phyloP scores from a whole-genome alignment of 2,329 filamentous ascomycete species.

The Colletotrichum cuscutae region DNA sequence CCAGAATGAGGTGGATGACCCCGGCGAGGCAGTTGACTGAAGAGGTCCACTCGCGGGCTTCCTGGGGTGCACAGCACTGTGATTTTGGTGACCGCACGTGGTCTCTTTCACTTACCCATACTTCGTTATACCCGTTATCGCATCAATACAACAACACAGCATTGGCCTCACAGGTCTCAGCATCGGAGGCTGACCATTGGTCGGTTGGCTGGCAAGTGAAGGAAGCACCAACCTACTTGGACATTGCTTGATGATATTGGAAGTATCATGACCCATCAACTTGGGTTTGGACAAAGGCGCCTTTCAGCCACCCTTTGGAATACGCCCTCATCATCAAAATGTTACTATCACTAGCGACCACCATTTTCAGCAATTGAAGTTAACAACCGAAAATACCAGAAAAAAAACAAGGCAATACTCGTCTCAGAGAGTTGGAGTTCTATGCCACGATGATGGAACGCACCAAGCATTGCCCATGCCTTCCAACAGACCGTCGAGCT shows the following conservation, averaged over 20 bases:
- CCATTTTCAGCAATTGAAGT: not conserved
- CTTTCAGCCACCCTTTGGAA: not conserved
- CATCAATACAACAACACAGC: not conserved
- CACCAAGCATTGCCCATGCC: not conserved
- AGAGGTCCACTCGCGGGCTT: not conserved
- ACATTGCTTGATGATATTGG: not conserved
- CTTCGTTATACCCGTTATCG: not conserved
- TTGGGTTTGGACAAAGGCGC: not conserved
- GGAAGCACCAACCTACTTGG: not conserved
- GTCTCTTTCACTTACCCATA: not conserved
- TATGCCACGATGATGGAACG: not conserved
- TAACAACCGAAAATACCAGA: not conserved
- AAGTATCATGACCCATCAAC: not conserved
- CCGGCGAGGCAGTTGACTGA: constrained; percentile 17
- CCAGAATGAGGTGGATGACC: constrained; percentile 16
- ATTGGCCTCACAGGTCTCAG: not conserved
- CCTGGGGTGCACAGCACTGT: not conserved
- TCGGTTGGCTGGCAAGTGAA: not conserved
- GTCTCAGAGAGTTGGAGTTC: not conserved
- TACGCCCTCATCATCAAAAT: not conserved
- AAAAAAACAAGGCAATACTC: not conserved
- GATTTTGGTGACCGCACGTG: not conserved
- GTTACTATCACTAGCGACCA: not conserved
- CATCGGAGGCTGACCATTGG: not conserved
- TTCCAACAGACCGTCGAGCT: not conserved